These are phyloP conservation scores for Hymenochaete sp. DNA, from an alignment of 1,284 basidiomycete species.

Conservation along the genomic window DNA sequence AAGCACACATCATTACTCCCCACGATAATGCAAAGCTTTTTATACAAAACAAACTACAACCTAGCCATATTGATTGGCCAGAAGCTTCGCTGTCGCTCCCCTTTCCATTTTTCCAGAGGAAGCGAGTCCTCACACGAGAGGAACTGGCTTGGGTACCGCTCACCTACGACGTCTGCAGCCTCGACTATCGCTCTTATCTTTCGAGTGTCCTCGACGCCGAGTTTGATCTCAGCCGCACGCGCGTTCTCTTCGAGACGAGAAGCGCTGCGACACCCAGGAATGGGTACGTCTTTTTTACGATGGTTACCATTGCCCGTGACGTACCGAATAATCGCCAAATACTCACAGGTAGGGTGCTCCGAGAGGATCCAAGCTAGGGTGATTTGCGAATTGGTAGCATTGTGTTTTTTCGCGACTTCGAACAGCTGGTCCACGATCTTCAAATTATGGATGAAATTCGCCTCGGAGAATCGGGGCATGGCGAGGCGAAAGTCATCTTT, in stretches of 20 bases:
- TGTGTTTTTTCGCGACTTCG: slow-evolving; percentile 23
- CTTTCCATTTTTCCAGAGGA: slow-evolving; percentile 23
- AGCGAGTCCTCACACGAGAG: slow-evolving; percentile 65
- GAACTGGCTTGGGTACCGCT: slow-evolving; percentile 88
- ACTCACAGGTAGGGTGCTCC: slow-evolving; percentile 23
- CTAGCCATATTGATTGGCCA: too few relatives aligned
- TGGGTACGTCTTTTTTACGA: slow-evolving; percentile 22
- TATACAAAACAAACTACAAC: too few relatives aligned
- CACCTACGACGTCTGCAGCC: slow-evolving; percentile 22
- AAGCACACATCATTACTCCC: too few relatives aligned
- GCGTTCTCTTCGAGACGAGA: slow-evolving; percentile 28
- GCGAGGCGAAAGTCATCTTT: slow-evolving; percentile 27
- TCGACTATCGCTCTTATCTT: slow-evolving; percentile 25
- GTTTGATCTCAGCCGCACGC: slow-evolving; percentile 23
- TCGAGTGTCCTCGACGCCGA: slow-evolving; percentile 24
- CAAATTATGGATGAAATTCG: slow-evolving; percentile 33
- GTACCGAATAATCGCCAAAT: neutral
- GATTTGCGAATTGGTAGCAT: slow-evolving; percentile 30
- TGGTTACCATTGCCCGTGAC: too few relatives aligned
- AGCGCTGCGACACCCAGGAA: slow-evolving; percentile 23
- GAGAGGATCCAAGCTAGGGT: slow-evolving; percentile 33
- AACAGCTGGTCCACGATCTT: slow-evolving; percentile 28
- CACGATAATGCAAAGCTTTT: too few relatives aligned
- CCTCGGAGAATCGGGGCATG: slow-evolving; percentile 28
- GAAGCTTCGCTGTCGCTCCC: slow-evolving; percentile 17